Conservation (phyloP, 441 rosid genomes). For the Populus hybrid region DNA sequence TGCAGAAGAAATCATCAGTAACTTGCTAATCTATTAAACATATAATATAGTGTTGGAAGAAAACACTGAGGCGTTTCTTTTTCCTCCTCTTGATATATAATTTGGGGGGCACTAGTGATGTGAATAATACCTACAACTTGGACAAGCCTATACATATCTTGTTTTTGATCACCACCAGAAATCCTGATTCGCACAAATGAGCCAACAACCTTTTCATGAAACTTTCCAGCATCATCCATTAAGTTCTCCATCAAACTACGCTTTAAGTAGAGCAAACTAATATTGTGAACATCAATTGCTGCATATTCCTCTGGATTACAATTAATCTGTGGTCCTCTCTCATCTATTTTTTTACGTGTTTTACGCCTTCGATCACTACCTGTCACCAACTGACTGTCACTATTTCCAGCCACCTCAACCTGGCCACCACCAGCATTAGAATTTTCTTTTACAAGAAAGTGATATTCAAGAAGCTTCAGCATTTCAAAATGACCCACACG, state of each 20-base stretch:
- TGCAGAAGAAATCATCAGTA: conserved; percentile 31
- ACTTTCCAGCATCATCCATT: conserved; percentile 60
- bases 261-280: conserved; percentile 70
- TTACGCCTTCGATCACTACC: conserved; percentile 51
- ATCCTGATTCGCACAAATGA: conserved; percentile 82
- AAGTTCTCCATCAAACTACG: conserved; percentile 71
- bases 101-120: conserved; percentile 18
- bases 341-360: conserved; percentile 54
- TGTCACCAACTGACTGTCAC: conserved; percentile 26
- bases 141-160: conserved; percentile 82
- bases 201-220: conserved; percentile 84
- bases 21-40: not conserved
- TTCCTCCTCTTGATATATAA: conserved; percentile 19
- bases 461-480: conserved; percentile 86
- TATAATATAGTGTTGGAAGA: not conserved
- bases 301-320: conserved; percentile 70
- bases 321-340: conserved; percentile 40
- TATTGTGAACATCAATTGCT: conserved; percentile 85
- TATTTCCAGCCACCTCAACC: conserved; percentile 35
- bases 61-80: conserved; percentile 9
- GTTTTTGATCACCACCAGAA: conserved; percentile 64
- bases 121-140: conserved; percentile 78
- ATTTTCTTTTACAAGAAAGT: conserved; percentile 56
- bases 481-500: conserved; percentile 77
- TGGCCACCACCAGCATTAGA: conserved; percentile 37